A percentile compares a stretch with the other conserved stretches of the same genome.
Evolutionary conservation across 2,329 filamentous ascomycete genomes (phyloP).

Genomic region (Cladosporium sp.): DNA sequence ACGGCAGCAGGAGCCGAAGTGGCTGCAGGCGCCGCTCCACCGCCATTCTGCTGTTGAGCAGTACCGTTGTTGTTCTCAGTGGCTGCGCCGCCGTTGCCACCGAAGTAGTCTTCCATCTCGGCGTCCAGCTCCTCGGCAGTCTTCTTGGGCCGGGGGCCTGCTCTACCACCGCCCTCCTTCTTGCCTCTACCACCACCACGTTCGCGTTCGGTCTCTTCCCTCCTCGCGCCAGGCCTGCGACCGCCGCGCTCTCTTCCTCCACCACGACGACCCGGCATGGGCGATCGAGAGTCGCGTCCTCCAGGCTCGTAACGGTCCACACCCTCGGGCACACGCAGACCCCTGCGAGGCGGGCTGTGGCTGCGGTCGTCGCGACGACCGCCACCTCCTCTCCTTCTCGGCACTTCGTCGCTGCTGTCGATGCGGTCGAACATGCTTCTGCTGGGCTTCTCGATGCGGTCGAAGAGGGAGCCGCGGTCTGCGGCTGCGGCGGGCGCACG

Average conservation of each 20-base stretch:
- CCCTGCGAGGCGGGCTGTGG: slow-evolving; percentile 49
- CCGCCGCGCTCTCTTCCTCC: slow-evolving; percentile 47
- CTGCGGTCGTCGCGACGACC: slow-evolving; percentile 35
- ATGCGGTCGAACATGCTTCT: slow-evolving; percentile 68
- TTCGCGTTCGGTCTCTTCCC: slow-evolving; percentile 45
- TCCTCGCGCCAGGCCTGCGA: slow-evolving; percentile 47
- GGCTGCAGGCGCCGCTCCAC: slow-evolving; percentile 23
- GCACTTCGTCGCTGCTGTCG: slow-evolving; percentile 42
- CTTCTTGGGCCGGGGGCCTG: slow-evolving; percentile 65
- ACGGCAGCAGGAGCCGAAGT: slow-evolving; percentile 20
- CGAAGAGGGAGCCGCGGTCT: slow-evolving; percentile 40
- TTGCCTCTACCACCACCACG: slow-evolving; percentile 46
- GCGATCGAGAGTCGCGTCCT: slow-evolving; percentile 53
- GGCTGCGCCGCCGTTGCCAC: slow-evolving; percentile 34
- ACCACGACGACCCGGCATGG: slow-evolving; percentile 39
- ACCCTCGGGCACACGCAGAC: slow-evolving; percentile 61
- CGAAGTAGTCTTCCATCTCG: slow-evolving; percentile 97
- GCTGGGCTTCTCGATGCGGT: slow-evolving; percentile 50
- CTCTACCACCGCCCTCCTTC: slow-evolving; percentile 49
- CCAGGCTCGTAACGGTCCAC: slow-evolving; percentile 81
- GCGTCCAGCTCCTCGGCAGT: slow-evolving; percentile 89
- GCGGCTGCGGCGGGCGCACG: slow-evolving; percentile 35
- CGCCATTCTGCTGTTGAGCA: slow-evolving; percentile 40
- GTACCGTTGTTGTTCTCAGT: slow-evolving; percentile 32
- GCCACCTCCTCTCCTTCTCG: slow-evolving; percentile 19